These are phyloP conservation scores for Penicillium psychrosexuale DNA, from an alignment of 2,329 filamentous ascomycete genomes.

Conservation along the genomic window DNA sequence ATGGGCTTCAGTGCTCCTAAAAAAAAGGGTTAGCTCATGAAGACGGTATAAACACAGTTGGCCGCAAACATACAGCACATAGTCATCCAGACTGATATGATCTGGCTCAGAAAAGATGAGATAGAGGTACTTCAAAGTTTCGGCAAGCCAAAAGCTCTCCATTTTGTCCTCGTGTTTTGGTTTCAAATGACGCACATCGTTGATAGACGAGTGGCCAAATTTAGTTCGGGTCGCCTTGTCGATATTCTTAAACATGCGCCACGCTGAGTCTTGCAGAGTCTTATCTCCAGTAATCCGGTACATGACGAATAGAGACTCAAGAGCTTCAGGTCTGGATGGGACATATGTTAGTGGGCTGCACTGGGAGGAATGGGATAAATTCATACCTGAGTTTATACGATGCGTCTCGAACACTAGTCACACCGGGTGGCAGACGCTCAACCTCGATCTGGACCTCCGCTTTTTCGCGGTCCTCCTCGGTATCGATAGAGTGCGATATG, in stretches of 20 bases:
- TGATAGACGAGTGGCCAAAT: conserved; percentile 44
- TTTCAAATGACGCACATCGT: conserved; percentile 37
- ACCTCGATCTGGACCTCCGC: conserved; percentile 21
- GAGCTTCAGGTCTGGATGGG: conserved; percentile 51
- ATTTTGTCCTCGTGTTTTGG: conserved; percentile 38
- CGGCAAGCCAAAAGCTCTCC: conserved; percentile 48
- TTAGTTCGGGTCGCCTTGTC: conserved; percentile 44
- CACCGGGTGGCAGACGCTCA: conserved; percentile 27
- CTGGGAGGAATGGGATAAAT: neutral
- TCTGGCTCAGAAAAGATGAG: conserved; percentile 44
- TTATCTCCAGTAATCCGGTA: conserved; percentile 58
- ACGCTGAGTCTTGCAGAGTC: conserved; percentile 45
- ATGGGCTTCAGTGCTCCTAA: conserved; percentile 43
- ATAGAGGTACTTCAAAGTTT: conserved; percentile 47
- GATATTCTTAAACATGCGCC: conserved; percentile 51
- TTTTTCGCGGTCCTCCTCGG: conserved; percentile 15
- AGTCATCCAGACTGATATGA: conserved; percentile 43
- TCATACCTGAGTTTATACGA: conserved; percentile 34
- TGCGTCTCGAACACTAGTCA: conserved; percentile 26
- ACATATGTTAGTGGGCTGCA: neutral
- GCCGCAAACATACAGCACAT: conserved; percentile 38
- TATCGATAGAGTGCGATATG: conserved; percentile 18
- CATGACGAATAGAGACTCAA: conserved; percentile 61
- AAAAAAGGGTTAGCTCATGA: conserved; percentile 1
- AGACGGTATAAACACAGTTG: neutral